Conservation (phyloP, 2,329 filamentous ascomycete genomes). For the Berkeleyomyces basicola region DNA sequence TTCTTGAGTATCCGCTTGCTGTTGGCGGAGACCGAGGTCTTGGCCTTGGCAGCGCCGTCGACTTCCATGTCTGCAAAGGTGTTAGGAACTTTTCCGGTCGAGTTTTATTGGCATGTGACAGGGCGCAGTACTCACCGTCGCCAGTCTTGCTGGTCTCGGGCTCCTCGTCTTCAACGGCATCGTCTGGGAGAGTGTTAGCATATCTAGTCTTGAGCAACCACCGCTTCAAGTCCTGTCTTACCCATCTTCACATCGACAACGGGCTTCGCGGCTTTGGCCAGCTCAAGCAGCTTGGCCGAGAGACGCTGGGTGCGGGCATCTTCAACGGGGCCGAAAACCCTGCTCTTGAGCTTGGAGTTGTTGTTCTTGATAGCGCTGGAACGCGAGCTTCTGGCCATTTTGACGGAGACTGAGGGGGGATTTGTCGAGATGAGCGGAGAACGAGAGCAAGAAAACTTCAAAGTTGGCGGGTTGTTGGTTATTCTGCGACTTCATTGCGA, state of each 20-base stretch:
- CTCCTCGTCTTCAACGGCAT: slow-evolving; percentile 4
- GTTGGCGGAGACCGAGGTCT: slow-evolving; percentile 23
- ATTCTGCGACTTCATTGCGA: not conserved
- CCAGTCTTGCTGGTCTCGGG: slow-evolving; percentile 5
- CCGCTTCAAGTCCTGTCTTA: slow-evolving; percentile 3
- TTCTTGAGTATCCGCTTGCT: slow-evolving; percentile 40
- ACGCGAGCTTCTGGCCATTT: slow-evolving; percentile 77
- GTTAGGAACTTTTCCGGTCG: not conserved
- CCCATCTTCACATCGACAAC: slow-evolving; percentile 34
- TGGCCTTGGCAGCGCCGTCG: slow-evolving; percentile 25
- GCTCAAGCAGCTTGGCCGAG: slow-evolving; percentile 67
- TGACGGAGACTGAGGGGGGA: slow-evolving; percentile 17
- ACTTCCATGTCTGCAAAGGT: slow-evolving; percentile 36
- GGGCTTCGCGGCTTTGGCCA: slow-evolving; percentile 62
- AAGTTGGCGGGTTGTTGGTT: not conserved
- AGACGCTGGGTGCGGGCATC: slow-evolving; percentile 65
- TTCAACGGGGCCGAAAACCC: slow-evolving; percentile 73
- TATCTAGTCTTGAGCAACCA: not conserved
- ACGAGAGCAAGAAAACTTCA: not conserved
- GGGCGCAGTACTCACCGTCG: not conserved
- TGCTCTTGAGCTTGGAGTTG: slow-evolving; percentile 60
- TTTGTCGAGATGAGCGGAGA: not conserved
- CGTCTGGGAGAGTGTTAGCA: slow-evolving; percentile 5
- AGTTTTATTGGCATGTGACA: not conserved
- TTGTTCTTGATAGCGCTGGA: slow-evolving; percentile 70